Evolutionary conservation across 2,329 filamentous ascomycete species (phyloP).

Genomic region (Aspergillus neoniger): DNA sequence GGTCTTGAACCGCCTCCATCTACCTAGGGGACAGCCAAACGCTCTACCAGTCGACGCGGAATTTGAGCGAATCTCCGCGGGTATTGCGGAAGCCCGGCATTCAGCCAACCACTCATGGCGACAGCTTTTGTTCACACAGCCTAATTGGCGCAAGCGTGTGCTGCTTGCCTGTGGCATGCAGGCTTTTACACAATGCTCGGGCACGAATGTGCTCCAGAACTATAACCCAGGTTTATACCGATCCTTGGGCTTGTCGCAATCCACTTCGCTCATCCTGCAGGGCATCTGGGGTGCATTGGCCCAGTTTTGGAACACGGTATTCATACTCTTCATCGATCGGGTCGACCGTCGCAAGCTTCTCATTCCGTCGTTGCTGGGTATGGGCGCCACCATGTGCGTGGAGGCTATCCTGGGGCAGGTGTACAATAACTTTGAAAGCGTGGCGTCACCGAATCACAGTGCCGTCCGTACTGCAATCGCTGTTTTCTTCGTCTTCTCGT

Average conservation of each 20-base stretch:
- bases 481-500: conserved; percentile 51
- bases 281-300: conserved; percentile 55
- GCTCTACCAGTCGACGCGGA: conserved; percentile 43
- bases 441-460: conserved; percentile 30
- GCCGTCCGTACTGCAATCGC: conserved; percentile 49
- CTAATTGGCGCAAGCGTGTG: conserved; percentile 50
- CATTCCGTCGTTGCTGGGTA: conserved; percentile 48
- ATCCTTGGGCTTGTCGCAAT: conserved; percentile 47
- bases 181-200: conserved; percentile 52
- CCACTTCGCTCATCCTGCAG: conserved; percentile 53
- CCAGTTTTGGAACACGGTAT: conserved; percentile 51
- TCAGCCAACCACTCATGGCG: conserved; percentile 42
- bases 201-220: conserved; percentile 51
- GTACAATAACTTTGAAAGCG: conserved; percentile 35
- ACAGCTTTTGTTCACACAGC: conserved; percentile 45
- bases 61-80: conserved; percentile 44
- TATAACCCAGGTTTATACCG: conserved; percentile 49
- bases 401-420: conserved; percentile 43
- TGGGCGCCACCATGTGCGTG: conserved; percentile 43
- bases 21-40: conserved; percentile 26
- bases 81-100: conserved; percentile 41
- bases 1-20: conserved; percentile 34
- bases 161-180: conserved; percentile 53
- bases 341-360: conserved; percentile 53
- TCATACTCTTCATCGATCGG: conserved; percentile 49